Evolutionary conservation across 805 yeast species (phyloP), one percentile per base, ranked within the genome.

Genomic region (Torulaspora indica): DNA sequence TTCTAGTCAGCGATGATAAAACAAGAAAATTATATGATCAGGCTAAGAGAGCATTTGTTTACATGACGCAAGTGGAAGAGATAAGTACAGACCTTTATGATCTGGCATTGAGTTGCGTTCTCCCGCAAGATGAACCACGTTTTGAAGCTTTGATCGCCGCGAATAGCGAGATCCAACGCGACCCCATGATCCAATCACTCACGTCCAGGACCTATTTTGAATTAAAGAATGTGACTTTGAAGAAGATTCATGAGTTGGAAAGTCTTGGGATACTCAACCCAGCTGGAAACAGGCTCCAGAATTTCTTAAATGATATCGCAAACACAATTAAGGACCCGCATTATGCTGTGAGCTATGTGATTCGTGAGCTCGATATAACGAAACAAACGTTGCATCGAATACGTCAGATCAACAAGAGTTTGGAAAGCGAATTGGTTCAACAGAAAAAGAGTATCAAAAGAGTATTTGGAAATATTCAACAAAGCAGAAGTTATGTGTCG

Each of bases 51-150:
- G 83, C 89, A 53, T 68, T 90, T n/a, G 67, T 84, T 12, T 88
- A 88, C 58, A 79, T 91, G 56, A 78, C 90, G 49, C 80, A 89
- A 52, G 85, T 93, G 5, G 97, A 93, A 68, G 73, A 69, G 37
- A 76, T 77, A 10, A 81, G 81, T 20, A 70, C 75, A 1, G 81
- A 79, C 50, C 71, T 91, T 36, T 74, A 82, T 43, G 91, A 85
- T 29, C 42, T 63, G 8, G 56, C 55, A 15, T 49, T 54, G 1
- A 57, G 65, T 40, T 39, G 52, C 7, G 53, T 59, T 7, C 38
- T 59, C 1, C 60, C 81, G 0, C 72, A 70, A 13, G 91, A 91
- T 60, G 98, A 93, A 60, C 64, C 69, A 5, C 71, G 65, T 40
- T 89, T 84, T 64, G 69, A 69, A 42, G 70, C 72, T 12, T 72